Base-by-base conservation (phyloP, 1,139 yeast genomes). In the Hansenula sp. region DNA sequence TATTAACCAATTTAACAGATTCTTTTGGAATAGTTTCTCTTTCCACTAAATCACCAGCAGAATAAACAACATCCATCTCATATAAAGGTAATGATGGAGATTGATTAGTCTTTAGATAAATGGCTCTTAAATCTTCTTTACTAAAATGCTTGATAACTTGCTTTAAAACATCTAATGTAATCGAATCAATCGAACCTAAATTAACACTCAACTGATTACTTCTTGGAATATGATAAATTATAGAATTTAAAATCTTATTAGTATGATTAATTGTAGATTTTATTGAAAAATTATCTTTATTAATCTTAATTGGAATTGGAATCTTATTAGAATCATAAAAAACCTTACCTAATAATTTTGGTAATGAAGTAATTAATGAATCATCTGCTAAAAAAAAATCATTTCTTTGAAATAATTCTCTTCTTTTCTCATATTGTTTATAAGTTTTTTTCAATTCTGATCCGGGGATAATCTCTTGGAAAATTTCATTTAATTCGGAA, bases 81-180 rank as follows among this genome's bases (percentile, higher is more conserved):
- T 73, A 93, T 49, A 93, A 71, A 35, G 99, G 98, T 58, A 93
- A 71, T 18, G 93, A 78, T 25, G 97, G 96, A 21, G 96, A 87
- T 38, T 67, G 63, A 44, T 73, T 69, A 13, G 93, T 74, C 68
- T 89, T 89, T 52, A 91, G 64, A 65, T 80, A 79, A 38, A 89
- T 68, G 36, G 83, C 71, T 63, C 87, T 81, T 46, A 84, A 62
- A 38, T 71, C 70, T 33, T 67, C 69, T 56, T 77, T 60, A 25
- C 65, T 61, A 50, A 91, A 75, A 36, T 70, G 67, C 24, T 69
- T 62, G 37, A 80, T 67, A 10, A 88, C 79, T 42, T 78, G 77
- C 36, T 74, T 67, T 45, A 87, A 66, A 61, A 90, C 87, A 40
- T 24, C 18, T 13, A 71, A 72, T 17, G 66, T 54, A 47, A 72